Conservation (phyloP, 1,139 yeast genomes). For the Geotrichum aggregatum region DNA sequence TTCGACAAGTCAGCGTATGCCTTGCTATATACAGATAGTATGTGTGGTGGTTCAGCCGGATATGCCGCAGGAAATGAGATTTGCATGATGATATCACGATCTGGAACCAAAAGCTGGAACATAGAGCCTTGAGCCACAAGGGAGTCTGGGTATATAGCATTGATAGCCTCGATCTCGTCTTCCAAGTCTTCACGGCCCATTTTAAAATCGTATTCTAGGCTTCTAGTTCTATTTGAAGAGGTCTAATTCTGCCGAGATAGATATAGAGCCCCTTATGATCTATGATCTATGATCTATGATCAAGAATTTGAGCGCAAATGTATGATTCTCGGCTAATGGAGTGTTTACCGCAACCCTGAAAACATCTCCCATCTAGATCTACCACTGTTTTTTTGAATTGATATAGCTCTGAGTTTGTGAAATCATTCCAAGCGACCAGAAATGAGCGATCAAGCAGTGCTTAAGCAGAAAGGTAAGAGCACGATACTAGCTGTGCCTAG, state of each 20-base stretch:
- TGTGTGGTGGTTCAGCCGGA: constrained; percentile 57
- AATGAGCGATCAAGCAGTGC: constrained; percentile 12
- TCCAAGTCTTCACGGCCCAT: constrained; percentile 43
- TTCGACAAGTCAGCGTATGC: constrained; percentile 43
- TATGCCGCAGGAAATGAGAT: constrained; percentile 66
- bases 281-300: too few relatives aligned
- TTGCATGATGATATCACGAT: constrained; percentile 54
- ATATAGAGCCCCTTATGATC: too few relatives aligned
- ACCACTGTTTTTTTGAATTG: too few relatives aligned
- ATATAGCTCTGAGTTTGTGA: too few relatives aligned
- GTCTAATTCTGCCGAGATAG: too few relatives aligned
- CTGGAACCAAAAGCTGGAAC: constrained; percentile 59
- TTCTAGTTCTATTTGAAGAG: too few relatives aligned
- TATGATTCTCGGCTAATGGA: too few relatives aligned
- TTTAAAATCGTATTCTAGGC: neutral
- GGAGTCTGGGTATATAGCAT: constrained; percentile 80
- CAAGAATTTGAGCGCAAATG: too few relatives aligned
- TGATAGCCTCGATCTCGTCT: constrained; percentile 81
- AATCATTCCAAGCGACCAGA: too few relatives aligned
- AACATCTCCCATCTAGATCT: too few relatives aligned
- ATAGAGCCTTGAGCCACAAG: constrained; percentile 43
- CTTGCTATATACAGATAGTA: constrained; percentile 37
- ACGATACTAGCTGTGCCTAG: neutral
- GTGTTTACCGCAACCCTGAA: too few relatives aligned
- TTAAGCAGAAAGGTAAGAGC: constrained; percentile 9